These are phyloP conservation scores for Boletellus ananiceps DNA, from an alignment of 768 basidiomycete genomes.

Conservation along the genomic window DNA sequence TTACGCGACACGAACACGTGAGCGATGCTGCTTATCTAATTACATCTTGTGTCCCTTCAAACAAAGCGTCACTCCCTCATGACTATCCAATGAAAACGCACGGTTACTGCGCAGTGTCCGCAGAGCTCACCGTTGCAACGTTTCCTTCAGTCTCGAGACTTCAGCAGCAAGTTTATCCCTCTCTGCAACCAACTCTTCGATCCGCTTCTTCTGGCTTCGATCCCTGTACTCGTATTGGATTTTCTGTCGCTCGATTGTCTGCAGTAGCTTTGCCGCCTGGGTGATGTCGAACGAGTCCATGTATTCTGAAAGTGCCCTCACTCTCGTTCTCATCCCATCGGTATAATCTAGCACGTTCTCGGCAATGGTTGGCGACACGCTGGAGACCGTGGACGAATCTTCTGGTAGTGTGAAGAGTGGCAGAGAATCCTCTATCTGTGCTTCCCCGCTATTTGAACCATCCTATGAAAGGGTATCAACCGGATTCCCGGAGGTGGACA, in stretches of 20 bases:
- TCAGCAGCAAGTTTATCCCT: constrained; percentile 13
- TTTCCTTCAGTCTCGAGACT: constrained; percentile 14
- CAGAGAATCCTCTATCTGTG: constrained; percentile 12
- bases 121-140: constrained; percentile 14
- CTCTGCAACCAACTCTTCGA: constrained; percentile 18
- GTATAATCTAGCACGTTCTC: constrained; percentile 27
- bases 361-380: constrained; percentile 22
- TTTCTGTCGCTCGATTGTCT: constrained; percentile 21
- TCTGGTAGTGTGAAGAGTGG: constrained; percentile 17
- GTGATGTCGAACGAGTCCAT: constrained; percentile 26
- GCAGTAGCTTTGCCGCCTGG: constrained; percentile 14
- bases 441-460: neutral
- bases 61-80: neutral
- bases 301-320: constrained; percentile 23
- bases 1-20: constrained; percentile 28
- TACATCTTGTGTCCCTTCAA: neutral
- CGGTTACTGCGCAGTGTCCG: neutral
- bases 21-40: constrained; percentile 23
- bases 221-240: constrained; percentile 22
- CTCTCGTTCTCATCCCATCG: constrained; percentile 17
- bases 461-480: constrained; percentile 1
- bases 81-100: neutral
- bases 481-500: neutral
- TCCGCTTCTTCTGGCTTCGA: constrained; percentile 19
- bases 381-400: constrained; percentile 8